Evolutionary conservation across 2,329 filamentous ascomycete species (phyloP).

Genomic region (Bisporella sp.): DNA sequence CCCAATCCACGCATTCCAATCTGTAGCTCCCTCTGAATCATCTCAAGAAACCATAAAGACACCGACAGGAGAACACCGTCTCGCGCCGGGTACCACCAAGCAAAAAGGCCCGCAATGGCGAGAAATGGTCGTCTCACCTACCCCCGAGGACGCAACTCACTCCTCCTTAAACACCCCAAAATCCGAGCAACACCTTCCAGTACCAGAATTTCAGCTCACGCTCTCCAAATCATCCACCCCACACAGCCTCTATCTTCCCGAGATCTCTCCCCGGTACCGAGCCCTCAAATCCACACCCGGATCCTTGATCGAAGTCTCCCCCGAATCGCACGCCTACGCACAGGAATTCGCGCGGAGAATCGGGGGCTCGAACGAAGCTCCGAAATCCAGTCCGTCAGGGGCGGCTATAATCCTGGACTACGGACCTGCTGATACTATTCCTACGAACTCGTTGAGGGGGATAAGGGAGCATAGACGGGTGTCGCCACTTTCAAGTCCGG

Average conservation of each 20-base stretch:
- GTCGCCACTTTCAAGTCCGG: conserved; percentile 72
- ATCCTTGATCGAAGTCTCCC: conserved; percentile 82
- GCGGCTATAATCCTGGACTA: conserved; percentile 96
- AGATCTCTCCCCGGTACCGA: conserved; percentile 72
- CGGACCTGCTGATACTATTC: conserved; percentile 71
- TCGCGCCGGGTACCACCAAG: conserved; percentile 22
- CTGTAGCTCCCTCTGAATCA: conserved; percentile 47
- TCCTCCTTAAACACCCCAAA: conserved; percentile 46
- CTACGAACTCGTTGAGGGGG: conserved; percentile 82
- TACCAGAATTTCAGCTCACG: conserved; percentile 82
- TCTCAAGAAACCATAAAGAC: conserved; percentile 30
- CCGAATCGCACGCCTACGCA: conserved; percentile 75
- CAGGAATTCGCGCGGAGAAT: conserved; percentile 79
- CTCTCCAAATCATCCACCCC: conserved; percentile 70
- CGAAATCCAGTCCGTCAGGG: conserved; percentile 61
- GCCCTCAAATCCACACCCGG: conserved; percentile 59
- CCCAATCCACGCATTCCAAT: conserved; percentile 91
- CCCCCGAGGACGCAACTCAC: conserved; percentile 47
- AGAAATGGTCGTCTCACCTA: conserved; percentile 71
- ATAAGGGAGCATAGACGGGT: conserved; percentile 73
- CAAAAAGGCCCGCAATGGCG: conserved; percentile 60
- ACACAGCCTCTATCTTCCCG: conserved; percentile 78
- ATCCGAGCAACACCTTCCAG: conserved; percentile 38
- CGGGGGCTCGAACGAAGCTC: conserved; percentile 53
- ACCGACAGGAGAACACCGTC: conserved; percentile 34